phyloP scores from a whole-genome alignment of 2,329 filamentous ascomycete species.

The Ascochyta fabae region DNA sequence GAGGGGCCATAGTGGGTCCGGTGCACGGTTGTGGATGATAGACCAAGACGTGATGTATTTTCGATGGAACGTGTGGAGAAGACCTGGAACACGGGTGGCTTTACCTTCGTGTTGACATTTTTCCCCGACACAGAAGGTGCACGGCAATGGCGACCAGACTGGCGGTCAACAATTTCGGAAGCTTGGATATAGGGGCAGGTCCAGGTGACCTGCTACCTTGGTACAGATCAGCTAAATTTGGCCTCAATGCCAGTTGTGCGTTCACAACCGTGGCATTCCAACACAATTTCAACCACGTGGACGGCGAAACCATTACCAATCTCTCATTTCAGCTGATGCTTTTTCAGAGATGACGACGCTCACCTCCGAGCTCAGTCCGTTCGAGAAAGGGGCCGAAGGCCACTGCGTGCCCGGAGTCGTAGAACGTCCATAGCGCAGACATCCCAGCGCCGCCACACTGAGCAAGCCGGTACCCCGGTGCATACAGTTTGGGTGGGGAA shows the following conservation, averaged over 20 bases:
- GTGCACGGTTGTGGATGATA: conserved; percentile 15
- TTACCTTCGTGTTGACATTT: conserved; percentile 16
- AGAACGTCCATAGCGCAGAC: conserved; percentile 12
- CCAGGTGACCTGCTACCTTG: conserved; percentile 15
- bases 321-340: conserved; percentile 8
- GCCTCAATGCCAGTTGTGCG: conserved; percentile 13
- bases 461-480: conserved; percentile 15
- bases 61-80: conserved; percentile 20
- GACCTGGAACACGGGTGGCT: conserved; percentile 19
- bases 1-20: conserved; percentile 18
- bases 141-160: conserved; percentile 21
- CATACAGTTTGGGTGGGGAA: conserved; percentile 11
- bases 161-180: conserved; percentile 20
- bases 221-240: conserved; percentile 13
- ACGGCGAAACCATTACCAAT: conserved; percentile 12
- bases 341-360: conserved; percentile 15
- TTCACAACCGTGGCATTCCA: conserved; percentile 12
- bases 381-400: conserved; percentile 18
- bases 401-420: conserved; percentile 10
- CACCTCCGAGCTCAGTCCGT: conserved; percentile 10
- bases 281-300: conserved; percentile 9
- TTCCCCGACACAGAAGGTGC: conserved; percentile 21
- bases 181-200: conserved; percentile 18
- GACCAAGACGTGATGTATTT: conserved; percentile 20
- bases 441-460: conserved; percentile 14